These are phyloP conservation scores for Apostasia ramifera DNA, from an alignment of 106 monocot genomes.

Conservation along the genomic window DNA sequence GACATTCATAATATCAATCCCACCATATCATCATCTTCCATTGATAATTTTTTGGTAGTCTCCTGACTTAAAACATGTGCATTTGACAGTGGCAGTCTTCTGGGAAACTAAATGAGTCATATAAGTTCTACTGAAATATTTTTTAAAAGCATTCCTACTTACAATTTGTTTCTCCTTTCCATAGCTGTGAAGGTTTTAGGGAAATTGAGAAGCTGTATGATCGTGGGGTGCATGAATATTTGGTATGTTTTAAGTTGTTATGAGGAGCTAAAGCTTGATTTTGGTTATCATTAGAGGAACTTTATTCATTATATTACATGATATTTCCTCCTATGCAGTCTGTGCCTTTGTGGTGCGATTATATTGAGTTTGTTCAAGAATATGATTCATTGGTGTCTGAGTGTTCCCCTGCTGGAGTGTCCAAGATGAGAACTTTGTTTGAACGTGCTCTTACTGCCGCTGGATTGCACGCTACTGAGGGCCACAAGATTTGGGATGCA, in stretches of 20 bases:
- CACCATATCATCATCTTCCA: no score
- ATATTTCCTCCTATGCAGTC: slow-evolving; percentile 43
- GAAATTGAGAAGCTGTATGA: slow-evolving; percentile 77
- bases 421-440: slow-evolving; percentile 84
- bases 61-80: no score
- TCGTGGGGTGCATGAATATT: slow-evolving; percentile 80
- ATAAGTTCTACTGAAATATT: background rate
- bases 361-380: slow-evolving; percentile 82
- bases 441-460: slow-evolving; percentile 84
- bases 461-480: slow-evolving; percentile 78
- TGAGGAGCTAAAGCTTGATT: background rate
- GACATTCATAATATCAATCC: no score
- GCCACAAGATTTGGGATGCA: slow-evolving; percentile 80
- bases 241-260: slow-evolving; percentile 44
- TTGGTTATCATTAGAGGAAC: background rate
- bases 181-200: slow-evolving; percentile 58
- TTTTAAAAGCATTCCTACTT: background rate
- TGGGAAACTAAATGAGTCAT: no score
- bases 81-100: no score
- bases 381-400: slow-evolving; percentile 60
- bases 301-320: background rate
- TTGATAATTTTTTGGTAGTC: no score
- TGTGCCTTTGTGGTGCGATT: slow-evolving; percentile 89
- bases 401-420: slow-evolving; percentile 66
- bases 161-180: slow-evolving; percentile 4